Base-by-base conservation (phyloP, 306 rosid genomes). In the Cicer pinnatifidum region DNA sequence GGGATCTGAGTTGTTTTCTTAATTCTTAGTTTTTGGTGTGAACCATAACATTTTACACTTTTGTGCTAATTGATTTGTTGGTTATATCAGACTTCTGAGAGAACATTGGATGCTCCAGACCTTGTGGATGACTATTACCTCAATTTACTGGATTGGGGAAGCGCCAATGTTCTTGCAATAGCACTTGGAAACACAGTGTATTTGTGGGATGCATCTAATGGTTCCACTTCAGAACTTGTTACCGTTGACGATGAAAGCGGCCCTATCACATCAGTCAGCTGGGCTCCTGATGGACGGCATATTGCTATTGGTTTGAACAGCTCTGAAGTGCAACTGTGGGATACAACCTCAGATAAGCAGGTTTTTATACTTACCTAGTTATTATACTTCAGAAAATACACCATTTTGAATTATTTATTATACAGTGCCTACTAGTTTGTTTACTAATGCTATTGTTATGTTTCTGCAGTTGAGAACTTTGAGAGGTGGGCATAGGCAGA, bases 241-340 rank as follows among this genome's bases (percentile, higher is more conserved):
- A 90, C 93, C 1, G 75, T 92, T 43, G 94, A 88, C 10, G 97
- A 90, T 6, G 96, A 89, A 83, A 50, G 45, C 53, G 96, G 97
- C 57, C 94, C 96, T 2, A 65, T 92, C 6, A 92, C 97, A 19
- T 86, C 96, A 8, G 80, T 92, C 11, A 85, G 83, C 51, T 92
- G 97, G 97, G 96, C 93, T 13, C 89, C 93, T 39, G 96, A 92
- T 83, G 97, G 97, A 9, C 80, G 88, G 11, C 97, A 88, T 71
- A 74, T 92, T 38, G 97, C 90, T 1, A 45, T 92, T 73, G 96
- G 96, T 56, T 83, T 92, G 75, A 85, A 92, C 89, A 88, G 81
- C 54, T 88, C 96, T 11, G 87, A 86, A 67, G 94, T 92, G 23
- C 96, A 90, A 75, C 70, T 92, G 1, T 92, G 97, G 97, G 97